Evolutionary conservation across 768 basidiomycete genomes (phyloP).

Genomic region (Imleria badia): DNA sequence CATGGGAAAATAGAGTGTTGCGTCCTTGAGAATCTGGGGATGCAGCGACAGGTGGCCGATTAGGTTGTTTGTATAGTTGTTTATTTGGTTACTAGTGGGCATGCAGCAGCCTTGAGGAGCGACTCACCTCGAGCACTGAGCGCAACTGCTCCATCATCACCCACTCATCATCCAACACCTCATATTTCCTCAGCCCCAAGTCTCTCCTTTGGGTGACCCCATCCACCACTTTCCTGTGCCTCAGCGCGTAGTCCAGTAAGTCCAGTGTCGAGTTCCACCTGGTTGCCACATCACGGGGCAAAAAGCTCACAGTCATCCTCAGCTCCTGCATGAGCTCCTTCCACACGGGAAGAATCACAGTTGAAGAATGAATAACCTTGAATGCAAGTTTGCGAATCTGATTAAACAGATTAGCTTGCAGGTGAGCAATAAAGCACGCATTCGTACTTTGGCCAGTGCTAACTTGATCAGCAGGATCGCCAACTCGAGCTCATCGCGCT

Average conservation of each 20-base stretch:
- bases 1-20: not conserved
- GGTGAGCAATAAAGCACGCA: not conserved
- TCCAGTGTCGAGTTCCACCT: too few relatives aligned
- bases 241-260: too few relatives aligned
- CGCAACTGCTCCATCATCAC: constrained; percentile 30
- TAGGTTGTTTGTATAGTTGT: too few relatives aligned
- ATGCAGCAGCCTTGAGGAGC: too few relatives aligned
- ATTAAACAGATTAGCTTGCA: not conserved
- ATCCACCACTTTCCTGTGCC: constrained; percentile 23
- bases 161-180: constrained; percentile 35
- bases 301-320: too few relatives aligned
- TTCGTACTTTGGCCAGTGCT: constrained; percentile 24
- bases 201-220: too few relatives aligned
- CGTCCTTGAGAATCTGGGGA: too few relatives aligned
- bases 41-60: too few relatives aligned
- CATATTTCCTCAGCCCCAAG: constrained; percentile 18
- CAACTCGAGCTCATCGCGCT: constrained; percentile 9
- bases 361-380: constrained; percentile 17
- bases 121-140: constrained; percentile 30
- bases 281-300: too few relatives aligned
- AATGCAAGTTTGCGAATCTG: constrained; percentile 35
- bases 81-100: too few relatives aligned
- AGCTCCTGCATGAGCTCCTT: too few relatives aligned
- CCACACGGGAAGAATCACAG: constrained; percentile 23
- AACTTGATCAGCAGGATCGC: constrained; percentile 22